Percentiles rank a stretch among this genome's conserved stretches.
Evolutionary conservation across 2,329 filamentous ascomycete genomes (phyloP).

Genomic region (Aspergillus flavus): DNA sequence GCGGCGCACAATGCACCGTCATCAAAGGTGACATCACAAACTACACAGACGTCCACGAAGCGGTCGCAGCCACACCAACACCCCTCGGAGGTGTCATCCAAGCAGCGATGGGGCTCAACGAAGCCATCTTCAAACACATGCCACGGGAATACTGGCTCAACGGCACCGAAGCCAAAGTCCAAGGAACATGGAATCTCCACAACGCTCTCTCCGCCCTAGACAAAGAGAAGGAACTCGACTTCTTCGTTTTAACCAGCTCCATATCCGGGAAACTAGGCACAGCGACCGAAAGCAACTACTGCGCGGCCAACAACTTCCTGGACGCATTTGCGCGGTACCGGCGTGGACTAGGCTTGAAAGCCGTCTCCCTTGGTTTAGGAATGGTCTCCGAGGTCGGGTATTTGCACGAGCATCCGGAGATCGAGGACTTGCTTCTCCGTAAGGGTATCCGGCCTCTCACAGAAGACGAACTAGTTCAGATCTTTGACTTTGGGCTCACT

Average conservation of each 20-base stretch:
- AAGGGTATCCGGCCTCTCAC: neutral
- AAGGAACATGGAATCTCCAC: neutral
- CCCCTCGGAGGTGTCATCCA: too few relatives aligned
- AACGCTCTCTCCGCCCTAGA: too few relatives aligned
- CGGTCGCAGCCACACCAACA: too few relatives aligned
- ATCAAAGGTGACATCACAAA: too few relatives aligned
- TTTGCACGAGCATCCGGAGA: neutral
- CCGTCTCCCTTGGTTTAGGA: neutral
- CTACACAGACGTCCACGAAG: too few relatives aligned
- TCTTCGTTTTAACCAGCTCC: constrained; percentile 6
- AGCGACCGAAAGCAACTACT: neutral
- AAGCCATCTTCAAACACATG: neutral
- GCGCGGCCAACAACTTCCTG: constrained; percentile 3
- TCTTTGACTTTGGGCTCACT: neutral
- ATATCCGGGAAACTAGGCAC: neutral
- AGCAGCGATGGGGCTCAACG: too few relatives aligned
- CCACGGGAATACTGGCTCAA: neutral
- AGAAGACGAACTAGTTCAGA: neutral
- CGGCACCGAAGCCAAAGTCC: neutral
- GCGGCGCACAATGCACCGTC: too few relatives aligned
- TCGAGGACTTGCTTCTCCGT: neutral
- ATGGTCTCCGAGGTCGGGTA: neutral
- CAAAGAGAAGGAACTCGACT: neutral
- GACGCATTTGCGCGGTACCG: constrained; percentile 2
- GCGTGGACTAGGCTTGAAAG: neutral